Evolutionary conservation across 2,329 filamentous ascomycete genomes (phyloP), one percentile per base, ranked within the genome.

Genomic region (Colletotrichum melonis): DNA sequence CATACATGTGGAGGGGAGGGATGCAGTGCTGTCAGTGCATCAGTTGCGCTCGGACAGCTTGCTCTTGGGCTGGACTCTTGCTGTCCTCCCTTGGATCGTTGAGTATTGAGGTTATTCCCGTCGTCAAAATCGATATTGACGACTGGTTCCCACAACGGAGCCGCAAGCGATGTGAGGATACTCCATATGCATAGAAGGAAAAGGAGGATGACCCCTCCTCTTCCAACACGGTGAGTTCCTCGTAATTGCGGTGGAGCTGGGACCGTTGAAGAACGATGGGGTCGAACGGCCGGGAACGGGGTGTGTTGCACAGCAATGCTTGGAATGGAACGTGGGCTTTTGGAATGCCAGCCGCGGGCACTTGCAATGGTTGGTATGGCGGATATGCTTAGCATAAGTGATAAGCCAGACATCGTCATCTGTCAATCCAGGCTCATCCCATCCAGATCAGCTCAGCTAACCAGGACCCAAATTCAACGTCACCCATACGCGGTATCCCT

Each of bases 191-290:
- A 49, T 22, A 19, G 19, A 38, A 56, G 11, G 16, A 65, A 56
- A 57, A 38, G 32, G 55, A 62, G 35, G 19, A 35, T 54, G 9
- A 42, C 8, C 24, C 42, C 42, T 49, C 42, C 1, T 49, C 19
- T n/a, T 8, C 38, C 7, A 42, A 42, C 6, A 12, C 14, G 1
- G 14, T 19, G 49, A 19, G 26, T 49, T 66, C 35, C 49, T 70
- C 60, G 28, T 66, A 69, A 72, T 69, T 64, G 59, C 42, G 46
- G 70, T 63, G 70, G 66, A 57, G 54, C 24, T 60, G 28, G 28
- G 52, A n/a, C 67, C 67, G 56, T 70, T 66, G 67, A 69, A 70
- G 71, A 73, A 66, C 60, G 55, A 73, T 46, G 70, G 67, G 66
- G 60, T 32, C 35, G 35, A 55, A 54, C 35, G 66, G 35, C 30